phyloP scores from a whole-genome alignment of 2,329 filamentous ascomycete genomes.

The Neonectria coccinea region DNA sequence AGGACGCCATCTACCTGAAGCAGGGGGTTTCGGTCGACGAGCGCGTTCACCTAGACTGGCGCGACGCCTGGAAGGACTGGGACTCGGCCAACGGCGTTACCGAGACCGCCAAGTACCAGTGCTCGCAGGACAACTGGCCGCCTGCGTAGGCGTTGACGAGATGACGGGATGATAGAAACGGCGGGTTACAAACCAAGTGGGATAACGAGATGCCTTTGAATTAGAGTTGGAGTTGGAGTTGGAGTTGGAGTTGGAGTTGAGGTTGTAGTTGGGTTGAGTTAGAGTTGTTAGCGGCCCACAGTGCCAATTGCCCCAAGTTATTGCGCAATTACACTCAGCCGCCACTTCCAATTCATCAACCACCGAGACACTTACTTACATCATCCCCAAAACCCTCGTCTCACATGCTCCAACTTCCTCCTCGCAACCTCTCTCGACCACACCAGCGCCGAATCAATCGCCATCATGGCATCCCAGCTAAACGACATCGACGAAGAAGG shows the following conservation, averaged over 20 bases:
- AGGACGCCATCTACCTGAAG: slow-evolving; percentile 23
- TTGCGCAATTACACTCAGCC: not conserved
- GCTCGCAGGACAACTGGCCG: not conserved
- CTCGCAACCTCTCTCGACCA: not conserved
- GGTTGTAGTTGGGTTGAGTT: not conserved
- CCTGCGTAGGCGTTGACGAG: not conserved
- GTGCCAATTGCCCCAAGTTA: not conserved
- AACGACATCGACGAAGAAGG: slow-evolving; percentile 49
- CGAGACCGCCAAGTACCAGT: not conserved
- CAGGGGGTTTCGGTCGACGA: slow-evolving; percentile 11
- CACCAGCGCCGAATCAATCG: not conserved
- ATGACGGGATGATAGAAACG: not conserved
- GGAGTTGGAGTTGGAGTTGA: too few species aligned
- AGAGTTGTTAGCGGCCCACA: not conserved
- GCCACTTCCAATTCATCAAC: not conserved
- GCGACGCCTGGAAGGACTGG: slow-evolving; percentile 6
- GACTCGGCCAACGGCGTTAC: not conserved
- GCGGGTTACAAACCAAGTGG: too few species aligned
- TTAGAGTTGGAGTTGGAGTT: not conserved
- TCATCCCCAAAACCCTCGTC: not conserved
- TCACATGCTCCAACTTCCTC: not conserved
- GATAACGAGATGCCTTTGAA: not conserved
- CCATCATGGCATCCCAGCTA: slow-evolving; percentile 31
- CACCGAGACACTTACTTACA: not conserved
- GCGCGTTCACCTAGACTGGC: not conserved